Base-by-base conservation (phyloP, 1,284 basidiomycete species). In the Peniophora sp. region DNA sequence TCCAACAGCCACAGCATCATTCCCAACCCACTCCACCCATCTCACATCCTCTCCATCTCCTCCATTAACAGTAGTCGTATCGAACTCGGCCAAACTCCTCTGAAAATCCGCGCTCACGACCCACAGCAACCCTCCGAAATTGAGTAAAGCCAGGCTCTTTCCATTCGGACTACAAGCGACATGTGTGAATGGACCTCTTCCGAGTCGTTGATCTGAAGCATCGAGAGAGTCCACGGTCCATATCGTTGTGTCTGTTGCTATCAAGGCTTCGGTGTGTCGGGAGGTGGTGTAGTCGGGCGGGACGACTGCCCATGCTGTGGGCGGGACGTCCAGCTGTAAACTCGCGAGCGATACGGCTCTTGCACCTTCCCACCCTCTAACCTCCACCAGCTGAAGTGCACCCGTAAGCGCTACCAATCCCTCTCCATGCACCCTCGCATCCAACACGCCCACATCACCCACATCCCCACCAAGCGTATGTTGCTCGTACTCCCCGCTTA, bases 51-150 rank as follows among this genome's bases (percentile, higher is more conserved):
- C 84, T 17, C 79, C 73, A 0, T 73, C 77, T 8, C 73, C 77
- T 10, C 60, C 59, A 0, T 78, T 73, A 22, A 67, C 69, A 5
- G 6, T 12, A 3, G 62, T 70, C 1, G 85, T 84, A 52, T 92
- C 84, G 58, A 92, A 93, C 61, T 96, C 92, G 6, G 91, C 89
- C 56, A 97, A 77, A 60, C 81, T 91, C 35, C 92, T 79, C 54
- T 91, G 85, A 62, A 98, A 96, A 66, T 98, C 93, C 16, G 88
- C 81, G 5, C 92, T 95, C 14, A 97, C 91, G 39, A 99, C 96
- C 86, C 90, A 93, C 17, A 98, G 78, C 11, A 77, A 73, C 10
- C 83, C 85, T 23, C 74, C 73, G 49, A 76, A 80, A 0, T 87
- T 93, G 36, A 97, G 69, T 11, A 98, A 73, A 0, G 94, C 93